phyloP scores from a whole-genome alignment of 2,329 filamentous ascomycete species.

The Ceratocystis harringtonii region DNA sequence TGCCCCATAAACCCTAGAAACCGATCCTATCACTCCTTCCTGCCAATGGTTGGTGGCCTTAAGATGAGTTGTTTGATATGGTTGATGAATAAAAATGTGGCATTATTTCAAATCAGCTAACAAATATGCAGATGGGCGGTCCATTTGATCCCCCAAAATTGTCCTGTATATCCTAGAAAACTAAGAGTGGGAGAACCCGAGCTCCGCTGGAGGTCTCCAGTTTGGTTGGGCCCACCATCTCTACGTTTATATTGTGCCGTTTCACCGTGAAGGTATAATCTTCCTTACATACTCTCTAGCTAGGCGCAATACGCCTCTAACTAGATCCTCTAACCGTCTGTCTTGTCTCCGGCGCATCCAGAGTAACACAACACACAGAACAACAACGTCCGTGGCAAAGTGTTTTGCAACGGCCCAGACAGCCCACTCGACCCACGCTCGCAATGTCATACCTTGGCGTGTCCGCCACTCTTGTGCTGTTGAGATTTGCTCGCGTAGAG shows the following conservation, averaged over 20 bases:
- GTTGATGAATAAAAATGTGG: too few species aligned
- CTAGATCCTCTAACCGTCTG: slow-evolving; percentile 55
- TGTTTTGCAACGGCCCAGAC: slow-evolving; percentile 59
- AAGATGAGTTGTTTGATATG: too few species aligned
- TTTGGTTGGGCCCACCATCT: neutral
- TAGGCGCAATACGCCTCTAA: slow-evolving; percentile 46
- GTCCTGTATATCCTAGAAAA: slow-evolving; percentile 19
- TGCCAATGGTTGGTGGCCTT: too few species aligned
- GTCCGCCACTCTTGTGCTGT: slow-evolving; percentile 56
- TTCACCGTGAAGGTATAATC: slow-evolving; percentile 40
- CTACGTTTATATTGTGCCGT: neutral
- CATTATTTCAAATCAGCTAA: neutral
- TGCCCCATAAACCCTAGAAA: too few species aligned
- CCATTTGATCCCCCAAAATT: neutral
- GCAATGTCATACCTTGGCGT: slow-evolving; percentile 47
- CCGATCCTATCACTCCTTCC: too few species aligned
- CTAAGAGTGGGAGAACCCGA: slow-evolving; percentile 12
- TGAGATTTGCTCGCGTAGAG: slow-evolving; percentile 79
- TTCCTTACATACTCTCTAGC: slow-evolving; percentile 44
- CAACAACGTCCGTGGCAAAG: slow-evolving; percentile 52
- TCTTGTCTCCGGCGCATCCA: slow-evolving; percentile 63
- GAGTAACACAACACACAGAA: slow-evolving; percentile 50
- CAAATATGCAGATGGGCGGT: neutral
- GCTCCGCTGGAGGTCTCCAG: neutral
- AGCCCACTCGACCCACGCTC: slow-evolving; percentile 56